Conservation (phyloP, 2,329 filamentous ascomycete species). For the Talaromyces piceae region DNA sequence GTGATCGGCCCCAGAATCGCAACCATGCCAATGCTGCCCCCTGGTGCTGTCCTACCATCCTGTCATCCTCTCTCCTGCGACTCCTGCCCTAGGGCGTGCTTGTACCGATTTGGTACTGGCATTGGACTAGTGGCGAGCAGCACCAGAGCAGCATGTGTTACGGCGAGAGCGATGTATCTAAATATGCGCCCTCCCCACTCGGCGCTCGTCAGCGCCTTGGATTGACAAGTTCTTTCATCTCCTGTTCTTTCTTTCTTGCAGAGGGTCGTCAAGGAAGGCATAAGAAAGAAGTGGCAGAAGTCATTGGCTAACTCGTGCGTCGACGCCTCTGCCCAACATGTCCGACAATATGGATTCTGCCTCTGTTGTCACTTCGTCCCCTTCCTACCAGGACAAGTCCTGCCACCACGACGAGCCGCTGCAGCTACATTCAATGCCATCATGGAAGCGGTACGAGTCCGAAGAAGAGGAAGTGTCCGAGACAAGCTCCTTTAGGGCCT, state of each 20-base stretch:
- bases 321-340: background rate
- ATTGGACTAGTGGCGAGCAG: background rate
- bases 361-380: conserved; percentile 2
- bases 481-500: conserved; percentile 25
- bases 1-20: background rate
- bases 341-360: conserved; percentile 7
- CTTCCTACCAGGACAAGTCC: conserved; percentile 17
- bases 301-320: background rate
- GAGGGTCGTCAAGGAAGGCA: too few relatives aligned
- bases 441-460: conserved; percentile 31
- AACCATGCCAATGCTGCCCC: too few relatives aligned
- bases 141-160: background rate
- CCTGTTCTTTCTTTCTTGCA: background rate
- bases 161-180: too few relatives aligned
- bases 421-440: conserved; percentile 22
- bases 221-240: background rate
- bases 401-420: conserved; percentile 20
- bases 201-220: background rate
- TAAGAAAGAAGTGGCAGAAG: background rate
- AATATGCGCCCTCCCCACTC: background rate
- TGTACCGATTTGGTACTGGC: background rate
- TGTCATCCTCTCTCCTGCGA: background rate
- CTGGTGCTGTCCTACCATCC: background rate
- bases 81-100: background rate
- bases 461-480: conserved; percentile 34